Conservation (phyloP, 345 rosid species). For the Abelmoschus esculentus region DNA sequence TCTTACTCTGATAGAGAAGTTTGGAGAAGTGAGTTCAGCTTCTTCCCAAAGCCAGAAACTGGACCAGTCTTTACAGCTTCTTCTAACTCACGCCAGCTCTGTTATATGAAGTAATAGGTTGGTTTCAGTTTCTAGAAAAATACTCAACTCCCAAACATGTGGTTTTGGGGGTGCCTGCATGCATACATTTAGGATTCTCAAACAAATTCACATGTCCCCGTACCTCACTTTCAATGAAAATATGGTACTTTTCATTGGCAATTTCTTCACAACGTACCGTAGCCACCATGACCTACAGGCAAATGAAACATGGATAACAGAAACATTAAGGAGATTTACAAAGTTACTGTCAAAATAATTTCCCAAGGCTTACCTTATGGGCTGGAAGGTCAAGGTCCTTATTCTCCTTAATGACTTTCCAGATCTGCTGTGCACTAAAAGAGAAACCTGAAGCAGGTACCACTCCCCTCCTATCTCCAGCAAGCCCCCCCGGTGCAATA, state of each 20-base stretch:
- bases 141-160: background rate
- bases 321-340: background rate
- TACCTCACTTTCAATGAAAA: constrained; percentile 61
- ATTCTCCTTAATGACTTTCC: constrained; percentile 94
- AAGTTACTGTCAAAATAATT: background rate
- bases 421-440: constrained; percentile 83
- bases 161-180: background rate
- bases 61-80: constrained; percentile 60
- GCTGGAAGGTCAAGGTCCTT: constrained; percentile 99
- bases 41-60: constrained; percentile 72
- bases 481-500: constrained; percentile 96
- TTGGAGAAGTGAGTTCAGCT: constrained; percentile 53
- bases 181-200: background rate
- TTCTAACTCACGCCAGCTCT: constrained; percentile 72
- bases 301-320: constrained; percentile 17
- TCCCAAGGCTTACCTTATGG: constrained; percentile 61
- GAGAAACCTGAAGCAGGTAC: constrained; percentile 98
- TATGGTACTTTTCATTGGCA: constrained; percentile 56
- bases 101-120: constrained; percentile 12
- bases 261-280: constrained; percentile 98
- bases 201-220: background rate
- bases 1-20: constrained; percentile 61
- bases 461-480: constrained; percentile 97
- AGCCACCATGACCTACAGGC: constrained; percentile 90
- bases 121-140: constrained; percentile 7